These are phyloP conservation scores for Basipetospora chlamydospora DNA, from an alignment of 2,329 filamentous ascomycete species.

Conservation along the genomic window DNA sequence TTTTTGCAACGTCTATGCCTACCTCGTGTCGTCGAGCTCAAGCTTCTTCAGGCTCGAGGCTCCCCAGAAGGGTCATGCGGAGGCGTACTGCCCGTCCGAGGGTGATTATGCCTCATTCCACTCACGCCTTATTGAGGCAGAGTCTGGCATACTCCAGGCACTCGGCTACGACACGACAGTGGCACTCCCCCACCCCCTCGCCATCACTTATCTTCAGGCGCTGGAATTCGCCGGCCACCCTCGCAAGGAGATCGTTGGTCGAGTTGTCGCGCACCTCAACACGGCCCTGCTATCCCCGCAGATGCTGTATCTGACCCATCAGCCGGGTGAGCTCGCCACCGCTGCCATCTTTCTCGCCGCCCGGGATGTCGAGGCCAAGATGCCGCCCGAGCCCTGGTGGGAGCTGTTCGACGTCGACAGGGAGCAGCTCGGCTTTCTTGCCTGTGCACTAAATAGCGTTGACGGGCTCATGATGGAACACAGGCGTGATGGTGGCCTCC, in stretches of 20 bases:
- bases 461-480: slow-evolving; percentile 53
- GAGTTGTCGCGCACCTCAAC: slow-evolving; percentile 69
- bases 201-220: slow-evolving; percentile 84
- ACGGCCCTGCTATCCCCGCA: slow-evolving; percentile 75
- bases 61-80: slow-evolving; percentile 23
- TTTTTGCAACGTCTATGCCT: slow-evolving; percentile 71
- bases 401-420: slow-evolving; percentile 93
- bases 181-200: slow-evolving; percentile 70
- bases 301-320: slow-evolving; percentile 80
- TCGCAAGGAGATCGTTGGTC: slow-evolving; percentile 12
- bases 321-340: slow-evolving; percentile 71
- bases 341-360: slow-evolving; percentile 86
- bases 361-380: slow-evolving; percentile 57
- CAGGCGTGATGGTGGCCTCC: slow-evolving; percentile 36
- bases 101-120: slow-evolving; percentile 53
- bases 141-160: slow-evolving; percentile 60
- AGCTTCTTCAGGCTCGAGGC: slow-evolving; percentile 32
- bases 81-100: slow-evolving; percentile 57
- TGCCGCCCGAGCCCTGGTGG: slow-evolving; percentile 88
- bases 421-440: slow-evolving; percentile 85
- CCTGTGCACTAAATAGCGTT: slow-evolving; percentile 71
- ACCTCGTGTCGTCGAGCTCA: slow-evolving; percentile 52
- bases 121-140: slow-evolving; percentile 52
- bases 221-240: slow-evolving; percentile 47
- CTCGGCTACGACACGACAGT: slow-evolving; percentile 77